A percentile compares a stretch with the other conserved stretches of the same genome.
phyloP scores from a whole-genome alignment of 1,284 basidiomycete species.

The Xanthoconium separans region DNA sequence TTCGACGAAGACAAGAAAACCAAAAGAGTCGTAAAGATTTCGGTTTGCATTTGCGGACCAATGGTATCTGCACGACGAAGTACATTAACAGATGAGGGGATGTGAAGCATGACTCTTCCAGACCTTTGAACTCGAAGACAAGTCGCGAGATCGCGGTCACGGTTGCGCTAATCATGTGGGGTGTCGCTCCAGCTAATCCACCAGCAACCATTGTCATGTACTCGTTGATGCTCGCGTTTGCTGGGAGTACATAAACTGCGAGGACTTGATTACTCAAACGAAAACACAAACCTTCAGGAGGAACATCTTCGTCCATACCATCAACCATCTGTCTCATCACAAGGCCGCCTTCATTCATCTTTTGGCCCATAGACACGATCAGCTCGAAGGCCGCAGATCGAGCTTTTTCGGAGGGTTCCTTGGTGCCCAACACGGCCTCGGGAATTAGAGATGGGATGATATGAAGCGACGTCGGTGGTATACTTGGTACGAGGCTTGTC shows the following conservation, averaged over 20 bases:
- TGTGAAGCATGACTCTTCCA: background rate
- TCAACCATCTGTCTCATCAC: slow-evolving; percentile 79
- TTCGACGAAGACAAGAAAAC: slow-evolving; percentile 93
- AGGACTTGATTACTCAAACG: background rate
- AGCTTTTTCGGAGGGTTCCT: slow-evolving; percentile 95
- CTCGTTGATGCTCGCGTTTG: slow-evolving; percentile 83
- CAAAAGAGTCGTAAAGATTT: slow-evolving; percentile 84
- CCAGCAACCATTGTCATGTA: slow-evolving; percentile 98
- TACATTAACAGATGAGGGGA: slow-evolving; percentile 1
- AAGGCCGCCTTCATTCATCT: slow-evolving; percentile 87
- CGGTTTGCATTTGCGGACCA: slow-evolving; percentile 74
- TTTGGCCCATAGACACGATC: slow-evolving; percentile 88
- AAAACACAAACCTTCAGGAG: slow-evolving; percentile 51
- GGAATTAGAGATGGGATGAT: slow-evolving; percentile 89
- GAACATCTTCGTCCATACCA: slow-evolving; percentile 75
- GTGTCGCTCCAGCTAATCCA: slow-evolving; percentile 88
- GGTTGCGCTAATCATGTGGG: slow-evolving; percentile 98
- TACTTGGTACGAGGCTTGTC: slow-evolving; percentile 65
- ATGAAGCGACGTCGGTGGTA: slow-evolving; percentile 77
- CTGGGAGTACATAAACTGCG: slow-evolving; percentile 36
- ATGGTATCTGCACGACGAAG: slow-evolving; percentile 56
- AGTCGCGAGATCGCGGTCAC: slow-evolving; percentile 93
- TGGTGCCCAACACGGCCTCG: slow-evolving; percentile 96
- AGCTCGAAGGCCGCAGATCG: slow-evolving; percentile 89
- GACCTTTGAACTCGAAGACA: slow-evolving; percentile 96